Evolutionary conservation across 768 basidiomycete genomes (phyloP).

Genomic region (Hortiboletus campestris): DNA sequence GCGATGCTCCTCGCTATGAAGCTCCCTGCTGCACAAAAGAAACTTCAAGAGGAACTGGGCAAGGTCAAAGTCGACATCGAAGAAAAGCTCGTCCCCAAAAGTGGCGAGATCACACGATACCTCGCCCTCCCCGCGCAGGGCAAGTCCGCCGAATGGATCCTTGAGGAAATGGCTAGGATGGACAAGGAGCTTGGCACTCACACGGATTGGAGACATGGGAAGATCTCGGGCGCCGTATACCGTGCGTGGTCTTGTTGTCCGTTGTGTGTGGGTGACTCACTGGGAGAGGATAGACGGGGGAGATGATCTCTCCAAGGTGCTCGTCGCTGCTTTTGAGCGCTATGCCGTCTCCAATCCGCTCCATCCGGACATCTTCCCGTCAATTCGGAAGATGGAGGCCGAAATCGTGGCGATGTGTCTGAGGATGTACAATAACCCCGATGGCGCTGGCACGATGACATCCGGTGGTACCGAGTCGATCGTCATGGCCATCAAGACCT

Average conservation of each 20-base stretch:
- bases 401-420: conserved; percentile 90
- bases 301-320: conserved; percentile 72
- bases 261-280: neutral
- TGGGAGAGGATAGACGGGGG: conserved; percentile 63
- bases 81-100: conserved; percentile 63
- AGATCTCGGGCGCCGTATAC: conserved; percentile 83
- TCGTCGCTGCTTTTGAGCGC: conserved; percentile 75
- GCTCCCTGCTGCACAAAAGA: conserved; percentile 57
- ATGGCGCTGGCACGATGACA: conserved; percentile 89
- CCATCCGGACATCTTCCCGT: conserved; percentile 92
- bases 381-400: conserved; percentile 94
- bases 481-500: conserved; percentile 91
- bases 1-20: conserved; percentile 56
- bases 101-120: conserved; percentile 60
- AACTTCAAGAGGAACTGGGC: conserved; percentile 61
- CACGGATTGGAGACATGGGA: conserved; percentile 65
- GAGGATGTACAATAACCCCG: conserved; percentile 78
- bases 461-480: conserved; percentile 96
- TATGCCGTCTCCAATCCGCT: conserved; percentile 89
- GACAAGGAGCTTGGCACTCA: conserved; percentile 51
- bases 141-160: conserved; percentile 67
- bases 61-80: conserved; percentile 67
- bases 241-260: conserved; percentile 46
- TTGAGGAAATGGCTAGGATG: conserved; percentile 78
- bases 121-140: conserved; percentile 65